Evolutionary conservation across 345 rosid genomes (phyloP), one percentile per base, ranked within the genome.

Genomic region (Microcos paniculata): DNA sequence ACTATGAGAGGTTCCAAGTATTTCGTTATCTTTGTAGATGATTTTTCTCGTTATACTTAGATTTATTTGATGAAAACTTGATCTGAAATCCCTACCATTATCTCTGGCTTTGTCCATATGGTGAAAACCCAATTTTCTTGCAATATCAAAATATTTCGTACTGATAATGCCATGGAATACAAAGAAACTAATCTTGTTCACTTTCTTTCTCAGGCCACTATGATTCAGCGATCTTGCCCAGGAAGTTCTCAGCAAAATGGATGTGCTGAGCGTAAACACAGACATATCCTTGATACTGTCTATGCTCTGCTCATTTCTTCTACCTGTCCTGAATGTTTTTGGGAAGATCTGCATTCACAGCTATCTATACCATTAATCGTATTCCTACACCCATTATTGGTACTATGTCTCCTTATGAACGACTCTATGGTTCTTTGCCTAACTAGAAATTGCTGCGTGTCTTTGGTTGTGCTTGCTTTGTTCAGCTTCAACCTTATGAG

Each of bases 221-320:
- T 71, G 15, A 9, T 71, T 2, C 75, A 71, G 6, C 24, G 24
- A 0, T 71, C 63, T 52, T 72, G 31, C 57, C 66, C 53, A 23
- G 33, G 51, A 3, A 59, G 53, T 5, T 72, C 76, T 10, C 31
- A 57, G 33, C 67, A 72, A 57, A 72, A 72, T 61, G 58, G 77
- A 8, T 0, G 43, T n/a, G 43, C 70, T 4, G 11, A 58, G 16
- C 16, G 55, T 0, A 74, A 74, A 43, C 69, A 57, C 16, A 6
- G 70, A 8, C 69, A 73, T 14, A 59, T 59, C 33, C 31, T 59
- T 24, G 64, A 59, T 28, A 59, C 18, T 59, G 18, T 8, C 6
- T 8, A 11, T 28, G 12, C 43, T 14, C 14, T 74, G 1, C 19
- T 61, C 1, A 45, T 74, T 26, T 43, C 43, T 23, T n/a, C 68